Conservation (phyloP, 139 green algal genomes). For the Asterochloris sp. region DNA sequence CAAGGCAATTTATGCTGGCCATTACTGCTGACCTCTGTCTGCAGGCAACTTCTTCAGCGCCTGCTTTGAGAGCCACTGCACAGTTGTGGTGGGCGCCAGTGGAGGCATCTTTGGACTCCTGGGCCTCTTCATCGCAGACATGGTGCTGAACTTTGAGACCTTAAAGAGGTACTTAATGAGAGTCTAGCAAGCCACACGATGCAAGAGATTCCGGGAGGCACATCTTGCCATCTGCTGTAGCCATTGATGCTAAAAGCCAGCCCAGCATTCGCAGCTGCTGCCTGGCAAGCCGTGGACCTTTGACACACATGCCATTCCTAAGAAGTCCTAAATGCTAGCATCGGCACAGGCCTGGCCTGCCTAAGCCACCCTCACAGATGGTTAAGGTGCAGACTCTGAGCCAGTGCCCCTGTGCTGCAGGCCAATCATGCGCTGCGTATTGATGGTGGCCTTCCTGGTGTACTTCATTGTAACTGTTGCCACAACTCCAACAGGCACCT, state of each 20-base stretch:
- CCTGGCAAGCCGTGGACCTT: neutral
- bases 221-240: neutral
- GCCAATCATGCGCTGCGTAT: slow-evolving; percentile 48
- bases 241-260: neutral
- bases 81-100: slow-evolving; percentile 54
- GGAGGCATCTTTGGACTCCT: slow-evolving; percentile 74
- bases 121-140: slow-evolving; percentile 53
- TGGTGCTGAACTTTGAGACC: slow-evolving; percentile 48
- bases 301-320: neutral
- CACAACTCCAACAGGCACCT: slow-evolving; percentile 32
- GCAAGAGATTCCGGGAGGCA: too few species aligned
- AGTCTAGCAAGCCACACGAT: neutral
- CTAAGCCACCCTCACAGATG: neutral
- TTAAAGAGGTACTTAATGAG: slow-evolving; percentile 22
- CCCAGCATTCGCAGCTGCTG: neutral
- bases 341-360: neutral
- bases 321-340: neutral
- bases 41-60: slow-evolving; percentile 47
- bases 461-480: slow-evolving; percentile 45
- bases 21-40: neutral
- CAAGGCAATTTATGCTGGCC: too few species aligned
- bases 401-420: slow-evolving; percentile 6
- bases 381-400: neutral
- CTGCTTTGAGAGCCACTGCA: slow-evolving; percentile 56
- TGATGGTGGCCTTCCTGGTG: slow-evolving; percentile 48